Base-by-base conservation (phyloP, 106 monocot species). In the Allium sativum region DNA sequence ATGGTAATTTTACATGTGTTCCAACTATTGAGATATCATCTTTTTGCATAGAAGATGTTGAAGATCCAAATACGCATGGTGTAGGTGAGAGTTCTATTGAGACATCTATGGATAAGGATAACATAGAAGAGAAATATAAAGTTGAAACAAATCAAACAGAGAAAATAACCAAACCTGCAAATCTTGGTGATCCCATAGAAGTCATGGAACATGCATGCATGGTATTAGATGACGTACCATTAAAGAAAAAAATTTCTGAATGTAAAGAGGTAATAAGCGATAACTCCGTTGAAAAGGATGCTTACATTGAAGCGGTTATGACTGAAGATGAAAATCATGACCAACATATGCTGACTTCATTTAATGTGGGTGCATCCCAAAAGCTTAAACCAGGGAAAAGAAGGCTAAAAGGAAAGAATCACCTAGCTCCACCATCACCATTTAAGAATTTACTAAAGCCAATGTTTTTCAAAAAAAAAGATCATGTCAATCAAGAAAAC, bases 401-500 rank as follows among this genome's bases (percentile, higher is more conserved):
- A 48, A 80, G 55, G 59, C 58, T 44, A 1, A 74, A 67, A 58
- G 61, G 55, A 68, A 68, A 59, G 50, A 52, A 48, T 1, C 12
- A 52, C 68, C 57, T 56, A 57, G 65, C 64, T 22, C 66, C 55
- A 70, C 76, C 55, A 54, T 64, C 86, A 44, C 68, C 85, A 64
- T 78, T 73, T 14, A 90, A 74, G 59, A 44, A 55, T 72, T 65
- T 83, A 45, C 45, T 83, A 47, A 86, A 82, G 66, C 73, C 71
- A 45, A 48, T 77, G 43, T 53, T 74, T 77, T 79, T 77, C 54
- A n/a, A n/a, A 86, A 64, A 65, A 95, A 68, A 69, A 89, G 79
- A 78, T 11, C 18, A 31, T 48, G 57, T 42, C 76, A 44, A 62
- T 56, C 41, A 55, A 85, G 69, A 71, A 56, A 68, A 56, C 15